Evolutionary conservation across 306 rosid species (phyloP), one percentile per base, ranked within the genome.

Genomic region (Citrullus mucosospermus): DNA sequence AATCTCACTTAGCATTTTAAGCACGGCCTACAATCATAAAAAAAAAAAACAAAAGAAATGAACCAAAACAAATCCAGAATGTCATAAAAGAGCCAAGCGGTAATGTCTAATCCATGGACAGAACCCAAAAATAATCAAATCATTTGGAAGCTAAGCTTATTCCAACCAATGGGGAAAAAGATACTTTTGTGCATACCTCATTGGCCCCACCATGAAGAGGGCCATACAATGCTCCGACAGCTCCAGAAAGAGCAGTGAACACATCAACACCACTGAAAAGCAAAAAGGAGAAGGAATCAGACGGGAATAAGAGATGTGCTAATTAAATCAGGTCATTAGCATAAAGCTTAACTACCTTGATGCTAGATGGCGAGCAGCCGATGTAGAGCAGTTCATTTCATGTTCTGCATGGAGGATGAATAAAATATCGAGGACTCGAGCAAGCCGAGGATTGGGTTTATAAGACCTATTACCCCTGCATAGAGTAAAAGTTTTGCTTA

Each of bases 161-260:
- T 67, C 30, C 30, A 41, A 67, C 25, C 4, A 5, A 54, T 1
- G 9, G 15, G 18, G 28, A 51, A 73, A 9, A 77, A 55, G 60
- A 5, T 66, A 16, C 14, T 48, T 28, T 60, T 72, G 16, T 30
- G 39, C 62, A 62, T 82, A 93, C 98, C 96, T 89, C 98, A 87
- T 93, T 93, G 53, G 96, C 98, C 78, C 95, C 96, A 51, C 96
- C 98, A 75, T 91, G 96, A 80, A 93, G 96, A 53, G 98, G 96
- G 75, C 96, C 98, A 87, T 93, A 91, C 39, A 93, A 82, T 71
- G 96, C 98, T 79, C 98, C 98, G 32, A 91, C 92, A 71, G 85
- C 98, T 53, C 98, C 96, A 79, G 93, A 82, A 85, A 93, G 86
- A 80, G 98, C 96, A 83, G 98, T 91, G 79, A 85, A 93, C 74